Conservation (phyloP, 2,329 filamentous ascomycete species). For the Eutypa lata region DNA sequence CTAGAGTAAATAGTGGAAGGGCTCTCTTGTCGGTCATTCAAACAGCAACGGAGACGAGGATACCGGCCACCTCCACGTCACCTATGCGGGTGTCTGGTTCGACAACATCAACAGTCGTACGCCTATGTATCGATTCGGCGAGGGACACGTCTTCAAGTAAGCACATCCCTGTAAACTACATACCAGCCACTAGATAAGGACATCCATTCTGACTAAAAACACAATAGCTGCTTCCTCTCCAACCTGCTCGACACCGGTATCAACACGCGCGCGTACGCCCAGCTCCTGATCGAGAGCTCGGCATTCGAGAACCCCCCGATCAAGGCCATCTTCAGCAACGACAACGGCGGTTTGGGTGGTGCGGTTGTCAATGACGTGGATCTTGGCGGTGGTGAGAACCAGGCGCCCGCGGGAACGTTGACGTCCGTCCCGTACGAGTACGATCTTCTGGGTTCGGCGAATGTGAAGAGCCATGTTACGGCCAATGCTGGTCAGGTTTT, state of each 20-base stretch:
- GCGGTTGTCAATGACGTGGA: slow-evolving; percentile 35
- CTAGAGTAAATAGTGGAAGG: slow-evolving; percentile 44
- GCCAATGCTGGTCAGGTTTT: slow-evolving; percentile 18
- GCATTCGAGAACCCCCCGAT: slow-evolving; percentile 13
- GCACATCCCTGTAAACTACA: background rate
- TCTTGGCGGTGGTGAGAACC: slow-evolving; percentile 35
- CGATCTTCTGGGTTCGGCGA: slow-evolving; percentile 30
- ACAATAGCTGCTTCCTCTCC: background rate
- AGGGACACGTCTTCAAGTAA: slow-evolving; percentile 46
- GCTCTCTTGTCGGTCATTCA: slow-evolving; percentile 56
- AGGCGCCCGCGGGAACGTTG: slow-evolving; percentile 35
- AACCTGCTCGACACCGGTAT: slow-evolving; percentile 8
- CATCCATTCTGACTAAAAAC: background rate
- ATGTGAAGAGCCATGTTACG: slow-evolving; percentile 32
- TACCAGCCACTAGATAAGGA: background rate
- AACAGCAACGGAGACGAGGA: slow-evolving; percentile 53
- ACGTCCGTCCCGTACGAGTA: slow-evolving; percentile 40
- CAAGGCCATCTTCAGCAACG: slow-evolving; percentile 32
- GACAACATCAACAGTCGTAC: slow-evolving; percentile 54
- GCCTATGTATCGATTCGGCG: slow-evolving; percentile 57
- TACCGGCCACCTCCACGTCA: slow-evolving; percentile 52
- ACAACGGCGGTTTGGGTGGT: slow-evolving; percentile 29
- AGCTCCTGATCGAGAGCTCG: slow-evolving; percentile 16
- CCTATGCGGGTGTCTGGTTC: slow-evolving; percentile 57
- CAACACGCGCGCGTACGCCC: slow-evolving; percentile 12